Percentiles rank a stretch among this genome's conserved stretches.
Conservation (phyloP, 1,284 basidiomycete genomes). For the Papiliotrema terrestris region DNA sequence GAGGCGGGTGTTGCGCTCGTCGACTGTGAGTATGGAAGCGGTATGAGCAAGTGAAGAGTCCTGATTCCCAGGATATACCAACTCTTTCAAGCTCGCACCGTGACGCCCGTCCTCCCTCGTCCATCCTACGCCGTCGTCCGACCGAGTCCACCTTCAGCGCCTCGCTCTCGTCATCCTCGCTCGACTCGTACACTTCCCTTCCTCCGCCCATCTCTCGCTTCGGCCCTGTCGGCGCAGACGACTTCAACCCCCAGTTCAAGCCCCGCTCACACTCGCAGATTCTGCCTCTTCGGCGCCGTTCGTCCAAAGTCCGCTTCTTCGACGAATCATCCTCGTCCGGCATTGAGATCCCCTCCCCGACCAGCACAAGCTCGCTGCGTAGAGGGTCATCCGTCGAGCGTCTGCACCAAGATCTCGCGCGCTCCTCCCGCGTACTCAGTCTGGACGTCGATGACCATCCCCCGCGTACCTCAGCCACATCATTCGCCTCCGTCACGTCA, state of each 20-base stretch:
- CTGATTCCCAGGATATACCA: neutral
- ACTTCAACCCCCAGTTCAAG: neutral
- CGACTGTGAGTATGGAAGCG: neutral
- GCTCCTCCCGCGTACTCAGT: neutral
- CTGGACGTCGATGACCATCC: too few relatives aligned
- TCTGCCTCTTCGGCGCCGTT: slow-evolving; percentile 4
- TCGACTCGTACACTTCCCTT: neutral
- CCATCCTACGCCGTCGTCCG: slow-evolving; percentile 6
- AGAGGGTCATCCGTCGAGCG: neutral
- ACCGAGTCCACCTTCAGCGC: slow-evolving; percentile 6
- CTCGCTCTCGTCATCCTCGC: neutral
- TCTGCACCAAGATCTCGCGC: neutral
- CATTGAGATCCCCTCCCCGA: neutral
- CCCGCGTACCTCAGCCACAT: neutral
- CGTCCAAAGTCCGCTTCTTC: slow-evolving; percentile 13
- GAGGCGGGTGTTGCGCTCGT: neutral
- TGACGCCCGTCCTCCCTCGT: neutral
- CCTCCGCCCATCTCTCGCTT: neutral
- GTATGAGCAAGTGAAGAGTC: neutral
- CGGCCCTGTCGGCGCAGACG: neutral
- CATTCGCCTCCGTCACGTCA: neutral
- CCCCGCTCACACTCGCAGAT: too few relatives aligned
- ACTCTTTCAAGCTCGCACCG: neutral
- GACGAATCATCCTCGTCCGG: slow-evolving; percentile 1
- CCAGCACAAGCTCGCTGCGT: neutral